These are phyloP conservation scores for Clonostachys sp. DNA, from an alignment of 2,329 filamentous ascomycete species.

Conservation along the genomic window DNA sequence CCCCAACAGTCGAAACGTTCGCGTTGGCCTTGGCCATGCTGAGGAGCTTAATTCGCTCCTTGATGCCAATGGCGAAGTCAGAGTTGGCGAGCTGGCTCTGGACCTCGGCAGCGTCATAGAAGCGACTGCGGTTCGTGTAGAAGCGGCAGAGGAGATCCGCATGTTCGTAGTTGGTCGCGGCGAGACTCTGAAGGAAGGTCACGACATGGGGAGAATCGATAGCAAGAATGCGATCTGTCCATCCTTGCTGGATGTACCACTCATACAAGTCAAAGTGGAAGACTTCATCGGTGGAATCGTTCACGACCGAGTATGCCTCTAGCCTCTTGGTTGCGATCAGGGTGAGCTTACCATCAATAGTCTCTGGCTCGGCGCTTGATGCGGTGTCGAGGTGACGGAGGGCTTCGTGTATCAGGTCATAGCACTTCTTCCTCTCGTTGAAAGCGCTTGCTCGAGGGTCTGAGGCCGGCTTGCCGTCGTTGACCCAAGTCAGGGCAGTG, in stretches of 20 bases:
- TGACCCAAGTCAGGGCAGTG: conserved; percentile 78
- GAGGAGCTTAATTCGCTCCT: conserved; percentile 83
- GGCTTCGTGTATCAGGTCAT: conserved; percentile 81
- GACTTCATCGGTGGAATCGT: conserved; percentile 82
- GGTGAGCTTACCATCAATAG: conserved; percentile 74
- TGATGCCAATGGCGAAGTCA: conserved; percentile 73
- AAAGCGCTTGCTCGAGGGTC: conserved; percentile 57
- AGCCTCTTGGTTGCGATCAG: conserved; percentile 71
- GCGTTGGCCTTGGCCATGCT: conserved; percentile 90
- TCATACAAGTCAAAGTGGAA: conserved; percentile 97
- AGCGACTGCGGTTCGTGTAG: conserved; percentile 79
- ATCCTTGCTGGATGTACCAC: conserved; percentile 86
- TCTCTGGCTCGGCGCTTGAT: conserved; percentile 63
- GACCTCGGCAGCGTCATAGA: conserved; percentile 82
- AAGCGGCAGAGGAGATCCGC: conserved; percentile 92
- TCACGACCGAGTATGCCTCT: conserved; percentile 89
- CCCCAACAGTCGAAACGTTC: conserved; percentile 72
- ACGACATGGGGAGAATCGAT: conserved; percentile 83
- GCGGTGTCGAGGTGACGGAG: conserved; percentile 72
- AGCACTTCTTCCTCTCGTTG: conserved; percentile 70
- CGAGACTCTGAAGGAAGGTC: conserved; percentile 77
- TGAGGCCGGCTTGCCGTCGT: conserved; percentile 68
- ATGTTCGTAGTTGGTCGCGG: conserved; percentile 66
- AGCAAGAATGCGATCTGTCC: conserved; percentile 79
- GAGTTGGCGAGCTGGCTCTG: conserved; percentile 81